Conservation (phyloP, 805 yeast species). For the Pichia eremophila region DNA sequence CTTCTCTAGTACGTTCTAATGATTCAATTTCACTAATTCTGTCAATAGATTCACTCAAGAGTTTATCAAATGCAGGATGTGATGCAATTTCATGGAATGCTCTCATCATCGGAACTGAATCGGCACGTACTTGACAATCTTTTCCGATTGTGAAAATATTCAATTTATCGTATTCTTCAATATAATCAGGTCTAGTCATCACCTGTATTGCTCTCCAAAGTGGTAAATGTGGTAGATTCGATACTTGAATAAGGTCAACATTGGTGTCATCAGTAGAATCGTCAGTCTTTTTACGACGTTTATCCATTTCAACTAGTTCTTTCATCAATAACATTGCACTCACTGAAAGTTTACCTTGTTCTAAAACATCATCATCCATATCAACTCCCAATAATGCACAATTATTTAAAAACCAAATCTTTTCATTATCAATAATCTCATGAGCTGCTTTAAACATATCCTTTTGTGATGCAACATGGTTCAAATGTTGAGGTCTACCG, state of each 20-base stretch:
- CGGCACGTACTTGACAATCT: slow-evolving; percentile 64
- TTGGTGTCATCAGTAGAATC: slow-evolving; percentile 8
- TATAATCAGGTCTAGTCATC: slow-evolving; percentile 79
- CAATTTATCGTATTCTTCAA: slow-evolving; percentile 62
- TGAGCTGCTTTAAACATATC: slow-evolving; percentile 57
- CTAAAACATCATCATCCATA: slow-evolving; percentile 90
- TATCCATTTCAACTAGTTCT: slow-evolving; percentile 63
- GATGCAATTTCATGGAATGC: slow-evolving; percentile 73
- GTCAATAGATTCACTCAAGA: slow-evolving; percentile 54
- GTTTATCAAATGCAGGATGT: slow-evolving; percentile 60
- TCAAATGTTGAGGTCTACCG: slow-evolving; percentile 76
- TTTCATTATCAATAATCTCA: slow-evolving; percentile 65
- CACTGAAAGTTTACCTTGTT: slow-evolving; percentile 64
- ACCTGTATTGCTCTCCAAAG: slow-evolving; percentile 77
- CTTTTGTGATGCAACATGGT: slow-evolving; percentile 54
- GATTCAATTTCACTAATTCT: slow-evolving; percentile 71
- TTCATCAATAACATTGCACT: slow-evolving; percentile 67
- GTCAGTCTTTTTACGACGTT: slow-evolving; percentile 20
- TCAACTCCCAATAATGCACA: slow-evolving; percentile 68
- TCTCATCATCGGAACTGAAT: slow-evolving; percentile 83
- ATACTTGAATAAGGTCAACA: background rate
- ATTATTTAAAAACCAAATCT: slow-evolving; percentile 78
- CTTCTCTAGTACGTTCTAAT: slow-evolving; percentile 66
- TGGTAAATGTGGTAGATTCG: slow-evolving; percentile 58
- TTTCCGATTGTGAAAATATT: slow-evolving; percentile 77